Base-by-base conservation (phyloP, 2,329 filamentous ascomycete genomes). In the Neofusicoccum laricinum region DNA sequence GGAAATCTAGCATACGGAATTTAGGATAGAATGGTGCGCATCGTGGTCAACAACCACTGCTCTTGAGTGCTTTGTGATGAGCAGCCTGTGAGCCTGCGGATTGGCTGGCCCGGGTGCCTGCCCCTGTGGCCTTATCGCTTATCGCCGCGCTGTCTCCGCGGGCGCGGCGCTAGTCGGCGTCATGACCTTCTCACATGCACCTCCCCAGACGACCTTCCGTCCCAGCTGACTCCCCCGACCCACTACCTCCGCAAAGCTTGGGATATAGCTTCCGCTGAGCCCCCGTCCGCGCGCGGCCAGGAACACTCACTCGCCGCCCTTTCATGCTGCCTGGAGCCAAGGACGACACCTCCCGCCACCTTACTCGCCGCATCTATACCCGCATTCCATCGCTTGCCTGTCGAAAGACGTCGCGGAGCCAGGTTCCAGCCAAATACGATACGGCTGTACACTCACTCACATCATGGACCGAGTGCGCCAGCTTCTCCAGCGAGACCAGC, bases 401-500 rank as follows among this genome's bases (percentile, higher is more conserved):
- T 19, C 11, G 19, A 4, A 12, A 21, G 12, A 12, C 41, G 15
- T 14, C n/a, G 14, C 30, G 38, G 45, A 48, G 17, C 34, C 32
- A 8, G 14, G n/a, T 25, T 45, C 6, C 17, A 25, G n/a, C 3
- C 6, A 7, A 21, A 25, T 10, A 30, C 43, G 34, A 25, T 10
- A 30, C 43, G 25, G 25, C 25, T 30, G 5, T 6, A 7, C 25
- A 30, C 4, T 30, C 7, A 4, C 25, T 30, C 43, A 36, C 17
- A 40, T 17, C 15, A 78, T 79, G 77, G 73, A 78, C 11, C 73
- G 75, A 10, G 68, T 78, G 61, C 71, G 72, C 40, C 63, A 65
- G 15, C 62, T 77, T 14, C 71, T 77, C 58, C 50, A 69, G 69
- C 65, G 68, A 69, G 66, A 70, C 69, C 51, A 64, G 41, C 68